Evolutionary conservation across 345 rosid genomes (phyloP).

Genomic region (Eucalyptus polybractea): DNA sequence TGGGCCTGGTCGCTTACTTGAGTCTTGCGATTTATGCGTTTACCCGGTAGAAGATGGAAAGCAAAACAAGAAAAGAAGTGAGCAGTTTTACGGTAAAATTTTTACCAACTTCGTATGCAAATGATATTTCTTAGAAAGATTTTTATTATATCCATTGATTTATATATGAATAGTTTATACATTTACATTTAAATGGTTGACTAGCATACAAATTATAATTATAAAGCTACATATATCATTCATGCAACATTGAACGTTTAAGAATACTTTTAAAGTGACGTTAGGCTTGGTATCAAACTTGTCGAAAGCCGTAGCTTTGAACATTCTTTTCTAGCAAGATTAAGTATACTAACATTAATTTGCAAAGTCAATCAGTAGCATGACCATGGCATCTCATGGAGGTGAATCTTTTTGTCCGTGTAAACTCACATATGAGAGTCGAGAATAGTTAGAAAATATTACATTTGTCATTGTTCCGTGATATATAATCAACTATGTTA

Average conservation of each 20-base stretch:
- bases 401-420: not conserved
- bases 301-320: not conserved
- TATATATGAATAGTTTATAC: not conserved
- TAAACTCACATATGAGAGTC: not conserved
- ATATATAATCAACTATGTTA: too few species aligned
- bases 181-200: not conserved
- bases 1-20: conserved; percentile 40
- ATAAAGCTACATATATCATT: not conserved
- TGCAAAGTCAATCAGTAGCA: not conserved
- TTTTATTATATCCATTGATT: not conserved
- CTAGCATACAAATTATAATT: not conserved
- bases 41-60: conserved; percentile 5
- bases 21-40: conserved; percentile 53
- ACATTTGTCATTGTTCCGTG: not conserved
- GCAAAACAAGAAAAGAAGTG: not conserved
- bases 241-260: not conserved
- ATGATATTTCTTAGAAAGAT: not conserved
- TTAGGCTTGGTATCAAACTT: not conserved
- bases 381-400: not conserved
- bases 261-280: not conserved
- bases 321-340: not conserved
- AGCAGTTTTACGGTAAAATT: not conserved
- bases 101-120: not conserved
- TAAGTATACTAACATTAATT: not conserved
- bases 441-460: not conserved